phyloP scores from a whole-genome alignment of 331 rosid species.

The Erythrophleum ivorense region DNA sequence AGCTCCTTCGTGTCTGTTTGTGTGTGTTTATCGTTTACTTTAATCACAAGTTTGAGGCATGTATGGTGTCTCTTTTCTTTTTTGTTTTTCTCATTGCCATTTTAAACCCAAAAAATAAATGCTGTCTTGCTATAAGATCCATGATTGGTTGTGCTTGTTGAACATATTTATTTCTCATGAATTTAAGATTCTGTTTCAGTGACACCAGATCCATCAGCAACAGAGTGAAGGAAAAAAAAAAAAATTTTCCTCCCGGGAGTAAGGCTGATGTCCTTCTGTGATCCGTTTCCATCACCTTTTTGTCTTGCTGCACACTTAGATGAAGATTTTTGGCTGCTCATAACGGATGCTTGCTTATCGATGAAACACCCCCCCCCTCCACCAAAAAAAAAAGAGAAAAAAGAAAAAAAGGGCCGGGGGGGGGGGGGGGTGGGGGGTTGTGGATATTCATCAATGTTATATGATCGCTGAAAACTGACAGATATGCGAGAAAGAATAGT shows the following conservation, averaged over 20 bases:
- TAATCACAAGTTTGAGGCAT: constrained; percentile 5
- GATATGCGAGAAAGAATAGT: neutral
- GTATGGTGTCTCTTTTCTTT: neutral
- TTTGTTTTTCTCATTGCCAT: neutral
- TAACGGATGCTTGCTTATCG: constrained; percentile 11
- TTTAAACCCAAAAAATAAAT: neutral
- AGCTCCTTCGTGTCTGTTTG: neutral
- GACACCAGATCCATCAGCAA: constrained; percentile 44
- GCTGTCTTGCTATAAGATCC: constrained; percentile 4
- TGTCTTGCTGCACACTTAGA: constrained; percentile 10
- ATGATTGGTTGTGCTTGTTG: neutral
- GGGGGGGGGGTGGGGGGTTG: neutral
- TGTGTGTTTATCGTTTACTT: neutral
- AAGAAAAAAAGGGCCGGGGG: too few species aligned
- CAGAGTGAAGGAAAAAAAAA: constrained; percentile 38
- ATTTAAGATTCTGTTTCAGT: constrained; percentile 38
- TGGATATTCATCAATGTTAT: neutral
- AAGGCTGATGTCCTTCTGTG: constrained; percentile 25
- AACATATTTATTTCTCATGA: constrained; percentile 33
- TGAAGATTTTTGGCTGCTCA: constrained; percentile 32
- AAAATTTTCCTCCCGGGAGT: constrained; percentile 8
- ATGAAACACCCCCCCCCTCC: neutral
- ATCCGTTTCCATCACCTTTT: constrained; percentile 23
- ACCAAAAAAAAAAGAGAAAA: neutral
- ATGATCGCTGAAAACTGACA: constrained; percentile 11